Percentiles rank a stretch among this genome's conserved stretches.
Evolutionary conservation across 2,329 filamentous ascomycete genomes (phyloP).

Genomic region (Bipolaris victoriae): DNA sequence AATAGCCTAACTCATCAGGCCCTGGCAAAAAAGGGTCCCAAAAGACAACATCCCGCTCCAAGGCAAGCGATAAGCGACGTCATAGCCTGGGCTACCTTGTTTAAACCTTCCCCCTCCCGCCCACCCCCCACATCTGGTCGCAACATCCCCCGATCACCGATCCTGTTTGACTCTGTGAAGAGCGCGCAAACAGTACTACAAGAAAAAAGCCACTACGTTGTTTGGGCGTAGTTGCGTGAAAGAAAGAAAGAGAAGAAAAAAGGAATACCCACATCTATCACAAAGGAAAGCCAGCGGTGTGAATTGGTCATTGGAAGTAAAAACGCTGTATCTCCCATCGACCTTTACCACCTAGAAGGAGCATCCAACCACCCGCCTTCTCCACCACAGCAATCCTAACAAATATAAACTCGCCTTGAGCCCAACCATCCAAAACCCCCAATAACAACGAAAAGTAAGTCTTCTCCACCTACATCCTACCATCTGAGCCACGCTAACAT

Average conservation of each 20-base stretch:
- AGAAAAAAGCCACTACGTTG: not conserved
- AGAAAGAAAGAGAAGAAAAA: not conserved
- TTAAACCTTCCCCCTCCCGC: not conserved
- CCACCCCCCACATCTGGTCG: not conserved
- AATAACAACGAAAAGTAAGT: not conserved
- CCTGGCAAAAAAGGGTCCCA: constrained; percentile 1
- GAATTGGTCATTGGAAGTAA: not conserved
- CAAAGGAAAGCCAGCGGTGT: not conserved
- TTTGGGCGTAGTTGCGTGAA: not conserved
- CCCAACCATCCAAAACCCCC: no score
- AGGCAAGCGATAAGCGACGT: constrained; percentile 6
- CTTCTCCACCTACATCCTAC: not conserved
- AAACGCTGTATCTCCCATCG: not conserved
- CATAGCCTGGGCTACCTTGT: constrained; percentile 9
- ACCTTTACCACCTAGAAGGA: not conserved
- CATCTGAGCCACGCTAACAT: not conserved
- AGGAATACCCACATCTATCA: not conserved
- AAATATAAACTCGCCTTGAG: no score
- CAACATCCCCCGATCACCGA: not conserved
- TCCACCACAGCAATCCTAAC: not conserved
- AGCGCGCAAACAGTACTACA: not conserved
- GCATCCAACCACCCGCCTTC: not conserved
- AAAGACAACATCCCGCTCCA: constrained; percentile 5
- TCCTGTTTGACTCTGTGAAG: not conserved
- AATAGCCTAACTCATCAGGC: constrained; percentile 6